Evolutionary conservation across 1,284 basidiomycete genomes (phyloP), one percentile per base, ranked within the genome.

Genomic region (Puccinia horiana): DNA sequence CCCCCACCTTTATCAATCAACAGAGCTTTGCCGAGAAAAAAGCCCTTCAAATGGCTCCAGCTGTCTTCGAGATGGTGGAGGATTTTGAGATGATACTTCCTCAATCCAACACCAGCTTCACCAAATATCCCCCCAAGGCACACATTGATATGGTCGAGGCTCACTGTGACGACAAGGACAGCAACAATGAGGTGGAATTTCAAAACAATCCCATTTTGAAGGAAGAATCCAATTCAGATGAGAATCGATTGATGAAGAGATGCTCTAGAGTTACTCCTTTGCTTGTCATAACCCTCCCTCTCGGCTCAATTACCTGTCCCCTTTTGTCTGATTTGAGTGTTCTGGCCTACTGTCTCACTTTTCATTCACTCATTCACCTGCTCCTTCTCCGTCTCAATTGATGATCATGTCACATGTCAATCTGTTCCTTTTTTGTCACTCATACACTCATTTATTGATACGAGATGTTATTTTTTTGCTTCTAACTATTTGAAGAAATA

Each of bases 11-110:
- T 47, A 5, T 79, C 20, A 18, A 29, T 12, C 12, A 14, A 4
- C 77, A 56, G 16, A 69, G 32, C 32, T 70, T 35, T 70, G 42
- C 77, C 18, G 65, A 79, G 26, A 52, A 26, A 20, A 69, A 69
- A 44, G 65, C 42, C 14, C 26, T 79, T 2, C 23, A 52, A 54
- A 70, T 79, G 23, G 16, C 16, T 47, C 65, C 77, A n/a, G 12
- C 63, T 14, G 37, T 70, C 2, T 70, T 79, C 35, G 20, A 76
- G 6, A 74, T 52, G 26, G 26, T 74, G 0, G 47, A 35, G 23
- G 32, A 74, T 35, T 56, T 74, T 56, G 49, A 74, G 20, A 23
- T 6, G 9, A 74, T 74, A 6, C 72, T 74, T 35, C 72, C 47
- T n/a, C 47, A 74, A 52, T 35, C 20, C 11, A 12, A n/a, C 5